A percentile compares a stretch with the other conserved stretches of the same genome.
These are phyloP conservation scores for Durio zibethinus DNA, from an alignment of 345 rosid species.

Conservation along the genomic window DNA sequence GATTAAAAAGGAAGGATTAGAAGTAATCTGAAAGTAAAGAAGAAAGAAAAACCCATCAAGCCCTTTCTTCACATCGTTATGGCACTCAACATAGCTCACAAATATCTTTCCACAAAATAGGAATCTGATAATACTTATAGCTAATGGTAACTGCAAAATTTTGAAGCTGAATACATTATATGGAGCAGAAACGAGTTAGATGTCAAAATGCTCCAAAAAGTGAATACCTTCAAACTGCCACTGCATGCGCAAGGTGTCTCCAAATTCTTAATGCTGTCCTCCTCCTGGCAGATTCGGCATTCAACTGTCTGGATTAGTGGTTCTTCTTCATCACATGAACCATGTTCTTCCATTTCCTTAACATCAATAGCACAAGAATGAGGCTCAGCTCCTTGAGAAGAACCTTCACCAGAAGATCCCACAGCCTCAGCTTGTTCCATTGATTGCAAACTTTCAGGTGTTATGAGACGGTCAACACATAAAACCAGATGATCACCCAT, in stretches of 20 bases:
- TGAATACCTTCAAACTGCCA: constrained; percentile 87
- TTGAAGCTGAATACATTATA: neutral
- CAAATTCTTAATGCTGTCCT: constrained; percentile 62
- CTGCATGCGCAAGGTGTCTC: constrained; percentile 91
- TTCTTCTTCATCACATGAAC: constrained; percentile 41
- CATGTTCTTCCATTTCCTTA: constrained; percentile 28
- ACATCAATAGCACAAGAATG: constrained; percentile 32
- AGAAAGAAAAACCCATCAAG: neutral
- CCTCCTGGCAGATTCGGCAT: constrained; percentile 99
- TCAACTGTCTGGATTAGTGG: constrained; percentile 76
- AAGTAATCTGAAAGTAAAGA: neutral
- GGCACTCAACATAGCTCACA: neutral
- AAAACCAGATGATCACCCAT: constrained; percentile 84
- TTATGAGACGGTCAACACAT: constrained; percentile 61
- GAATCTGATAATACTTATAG: neutral
- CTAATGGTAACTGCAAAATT: neutral
- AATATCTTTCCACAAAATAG: neutral
- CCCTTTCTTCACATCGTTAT: neutral
- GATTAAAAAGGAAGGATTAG: neutral
- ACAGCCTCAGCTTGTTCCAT: constrained; percentile 27
- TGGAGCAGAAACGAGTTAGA: neutral
- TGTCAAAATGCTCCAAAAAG: neutral
- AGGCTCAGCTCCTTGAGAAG: constrained; percentile 28
- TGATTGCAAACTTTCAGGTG: constrained; percentile 41
- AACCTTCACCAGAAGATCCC: constrained; percentile 38